Evolutionary conservation across 2,329 filamentous ascomycete species (phyloP).

Genomic region (Colletotrichum magnum): DNA sequence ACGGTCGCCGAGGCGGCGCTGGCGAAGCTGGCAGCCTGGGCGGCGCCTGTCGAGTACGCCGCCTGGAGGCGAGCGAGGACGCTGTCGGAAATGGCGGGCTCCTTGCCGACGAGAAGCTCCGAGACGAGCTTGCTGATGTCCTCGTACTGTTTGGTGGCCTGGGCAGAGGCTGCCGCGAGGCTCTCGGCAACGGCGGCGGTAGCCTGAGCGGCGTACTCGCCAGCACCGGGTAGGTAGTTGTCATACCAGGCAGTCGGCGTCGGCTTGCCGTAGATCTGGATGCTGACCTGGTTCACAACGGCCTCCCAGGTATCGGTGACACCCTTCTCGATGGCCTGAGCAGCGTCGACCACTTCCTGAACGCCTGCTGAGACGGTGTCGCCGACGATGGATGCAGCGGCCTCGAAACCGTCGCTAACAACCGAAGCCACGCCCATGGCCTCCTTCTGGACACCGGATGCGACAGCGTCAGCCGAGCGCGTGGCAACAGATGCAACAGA

Average conservation of each 20-base stretch:
- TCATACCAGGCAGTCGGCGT: constrained; percentile 70
- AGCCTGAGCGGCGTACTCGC: constrained; percentile 72
- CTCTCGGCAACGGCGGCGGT: constrained; percentile 59
- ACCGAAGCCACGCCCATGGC: constrained; percentile 66
- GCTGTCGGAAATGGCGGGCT: constrained; percentile 86
- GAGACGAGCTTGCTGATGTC: constrained; percentile 80
- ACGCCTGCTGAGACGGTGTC: constrained; percentile 50
- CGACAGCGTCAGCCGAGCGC: constrained; percentile 61
- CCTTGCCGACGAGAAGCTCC: constrained; percentile 82
- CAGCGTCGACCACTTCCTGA: constrained; percentile 59
- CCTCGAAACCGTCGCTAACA: constrained; percentile 58
- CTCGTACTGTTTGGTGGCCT: constrained; percentile 75
- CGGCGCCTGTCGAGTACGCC: constrained; percentile 78
- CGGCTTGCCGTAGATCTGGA: constrained; percentile 79
- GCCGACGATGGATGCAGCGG: constrained; percentile 52
- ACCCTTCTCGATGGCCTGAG: constrained; percentile 54
- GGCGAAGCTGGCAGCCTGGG: constrained; percentile 63
- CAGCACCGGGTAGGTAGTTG: constrained; percentile 61
- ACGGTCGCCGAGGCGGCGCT: constrained; percentile 50
- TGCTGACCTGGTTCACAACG: constrained; percentile 73
- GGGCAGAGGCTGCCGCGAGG: constrained; percentile 71
- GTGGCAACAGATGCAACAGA: constrained; percentile 61
- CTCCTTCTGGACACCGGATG: constrained; percentile 62
- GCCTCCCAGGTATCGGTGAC: constrained; percentile 58
- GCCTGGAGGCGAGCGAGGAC: constrained; percentile 80